Conservation (phyloP, 768 basidiomycete genomes). For the Tricholoma terreum region DNA sequence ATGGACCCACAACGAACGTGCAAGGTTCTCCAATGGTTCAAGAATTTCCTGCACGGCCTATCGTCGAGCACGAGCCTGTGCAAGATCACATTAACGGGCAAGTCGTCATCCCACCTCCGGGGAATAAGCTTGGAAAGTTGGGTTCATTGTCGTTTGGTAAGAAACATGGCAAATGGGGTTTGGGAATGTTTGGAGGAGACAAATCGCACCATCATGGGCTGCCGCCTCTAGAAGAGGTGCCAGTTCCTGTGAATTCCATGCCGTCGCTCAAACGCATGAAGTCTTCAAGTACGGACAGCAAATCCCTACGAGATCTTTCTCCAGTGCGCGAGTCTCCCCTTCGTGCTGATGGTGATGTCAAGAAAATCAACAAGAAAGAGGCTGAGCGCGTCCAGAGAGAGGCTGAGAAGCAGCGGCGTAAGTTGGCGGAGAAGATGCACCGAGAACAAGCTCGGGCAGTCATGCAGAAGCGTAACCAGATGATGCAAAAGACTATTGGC, state of each 20-base stretch:
- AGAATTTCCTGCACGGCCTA: constrained; percentile 46
- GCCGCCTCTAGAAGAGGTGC: constrained; percentile 72
- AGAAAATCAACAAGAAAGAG: constrained; percentile 77
- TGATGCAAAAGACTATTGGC: constrained; percentile 56
- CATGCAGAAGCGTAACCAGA: constrained; percentile 82
- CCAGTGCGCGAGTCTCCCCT: constrained; percentile 37
- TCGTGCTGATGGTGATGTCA: constrained; percentile 52
- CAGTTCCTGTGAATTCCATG: constrained; percentile 49
- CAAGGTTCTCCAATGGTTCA: constrained; percentile 50
- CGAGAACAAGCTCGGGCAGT: constrained; percentile 90
- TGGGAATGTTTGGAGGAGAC: constrained; percentile 73
- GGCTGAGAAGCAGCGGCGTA: constrained; percentile 82
- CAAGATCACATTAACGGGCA: constrained; percentile 35
- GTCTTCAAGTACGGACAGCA: constrained; percentile 73
- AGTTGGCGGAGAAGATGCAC: constrained; percentile 67
- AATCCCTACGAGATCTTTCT: constrained; percentile 56
- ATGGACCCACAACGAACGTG: constrained; percentile 49
- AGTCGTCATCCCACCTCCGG: constrained; percentile 38
- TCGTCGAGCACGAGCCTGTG: constrained; percentile 36
- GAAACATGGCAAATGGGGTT: constrained; percentile 65
- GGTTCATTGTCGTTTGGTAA: constrained; percentile 62
- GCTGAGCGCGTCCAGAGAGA: constrained; percentile 74
- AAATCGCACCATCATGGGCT: constrained; percentile 59
- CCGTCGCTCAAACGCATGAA: constrained; percentile 77
- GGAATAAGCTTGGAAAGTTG: constrained; percentile 56